Conservation (phyloP, 495 filamentous ascomycete species). For the Penicillium chermesinum region DNA sequence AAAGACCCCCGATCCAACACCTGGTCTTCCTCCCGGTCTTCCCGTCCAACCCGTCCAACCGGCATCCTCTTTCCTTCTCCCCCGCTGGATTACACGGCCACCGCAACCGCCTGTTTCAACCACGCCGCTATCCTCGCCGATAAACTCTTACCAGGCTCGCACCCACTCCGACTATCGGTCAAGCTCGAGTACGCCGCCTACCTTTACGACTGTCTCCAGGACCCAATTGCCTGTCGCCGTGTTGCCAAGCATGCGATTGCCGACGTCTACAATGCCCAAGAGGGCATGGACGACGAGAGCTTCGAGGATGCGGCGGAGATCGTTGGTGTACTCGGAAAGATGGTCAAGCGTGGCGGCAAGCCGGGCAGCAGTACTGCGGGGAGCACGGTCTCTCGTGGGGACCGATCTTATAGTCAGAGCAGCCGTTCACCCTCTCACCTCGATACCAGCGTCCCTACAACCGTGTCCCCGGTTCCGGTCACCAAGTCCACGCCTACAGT, state of each 20-base stretch:
- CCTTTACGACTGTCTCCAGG: conserved; percentile 87
- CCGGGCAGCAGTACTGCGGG: conserved; percentile 28
- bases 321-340: conserved; percentile 67
- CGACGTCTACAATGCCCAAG: conserved; percentile 84
- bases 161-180: conserved; percentile 84
- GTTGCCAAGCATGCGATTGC: conserved; percentile 78
- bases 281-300: conserved; percentile 89
- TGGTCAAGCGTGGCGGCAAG: conserved; percentile 64
- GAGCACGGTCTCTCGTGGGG: conserved; percentile 23
- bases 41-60: conserved; percentile 47
- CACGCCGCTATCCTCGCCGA: conserved; percentile 73
- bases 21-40: conserved; percentile 35
- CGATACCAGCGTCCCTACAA: conserved; percentile 22
- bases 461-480: conserved; percentile 21
- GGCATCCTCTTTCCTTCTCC: conserved; percentile 62
- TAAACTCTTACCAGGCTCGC: conserved; percentile 70
- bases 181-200: conserved; percentile 95
- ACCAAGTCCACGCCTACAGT: conserved; percentile 18
- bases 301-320: conserved; percentile 74
- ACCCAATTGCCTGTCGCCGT: conserved; percentile 63
- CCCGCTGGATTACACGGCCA: conserved; percentile 78
- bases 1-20: conserved; percentile 6
- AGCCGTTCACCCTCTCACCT: conserved; percentile 26
- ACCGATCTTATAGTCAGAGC: conserved; percentile 30
- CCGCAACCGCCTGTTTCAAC: conserved; percentile 73